Conservation (phyloP, 1,139 yeast genomes). For the Eremothecium cymbalariae region DNA sequence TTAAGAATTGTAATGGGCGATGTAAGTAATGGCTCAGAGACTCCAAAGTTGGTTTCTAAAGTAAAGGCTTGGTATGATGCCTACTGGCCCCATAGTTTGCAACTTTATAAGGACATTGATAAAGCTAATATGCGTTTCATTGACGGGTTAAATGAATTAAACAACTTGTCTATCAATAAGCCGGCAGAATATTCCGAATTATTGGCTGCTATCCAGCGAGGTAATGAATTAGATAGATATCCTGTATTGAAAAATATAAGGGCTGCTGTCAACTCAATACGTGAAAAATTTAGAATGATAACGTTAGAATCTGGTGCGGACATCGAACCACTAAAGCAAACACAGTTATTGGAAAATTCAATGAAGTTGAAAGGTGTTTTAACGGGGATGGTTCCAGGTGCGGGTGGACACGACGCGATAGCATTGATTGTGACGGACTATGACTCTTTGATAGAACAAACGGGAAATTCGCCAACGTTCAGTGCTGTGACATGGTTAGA, state of each 20-base stretch:
- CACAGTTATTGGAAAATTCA: slow-evolving; percentile 59
- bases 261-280: slow-evolving; percentile 40
- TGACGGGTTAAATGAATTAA: slow-evolving; percentile 38
- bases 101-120: slow-evolving; percentile 50
- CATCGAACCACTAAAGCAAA: slow-evolving; percentile 80
- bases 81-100: slow-evolving; percentile 43
- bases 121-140: slow-evolving; percentile 53
- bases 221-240: slow-evolving; percentile 8
- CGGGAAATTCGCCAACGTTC: slow-evolving; percentile 32
- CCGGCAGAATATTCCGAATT: slow-evolving; percentile 27
- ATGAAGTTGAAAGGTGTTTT: slow-evolving; percentile 56
- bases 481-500: slow-evolving; percentile 54
- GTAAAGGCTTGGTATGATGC: slow-evolving; percentile 62
- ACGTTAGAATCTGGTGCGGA: slow-evolving; percentile 68
- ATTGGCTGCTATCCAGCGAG: slow-evolving; percentile 20
- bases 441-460: slow-evolving; percentile 35
- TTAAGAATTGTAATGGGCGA: slow-evolving; percentile 83
- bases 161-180: slow-evolving; percentile 28
- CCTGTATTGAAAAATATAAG: slow-evolving; percentile 28
- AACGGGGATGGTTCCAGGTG: slow-evolving; percentile 97
- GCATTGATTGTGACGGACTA: slow-evolving; percentile 54
- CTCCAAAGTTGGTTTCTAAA: slow-evolving; percentile 77
- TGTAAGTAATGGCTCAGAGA: slow-evolving; percentile 83
- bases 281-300: slow-evolving; percentile 49
- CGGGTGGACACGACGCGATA: slow-evolving; percentile 95